These are phyloP conservation scores for Euphrasia confusa DNA, from an alignment of 257 asterid species.

Conservation along the genomic window DNA sequence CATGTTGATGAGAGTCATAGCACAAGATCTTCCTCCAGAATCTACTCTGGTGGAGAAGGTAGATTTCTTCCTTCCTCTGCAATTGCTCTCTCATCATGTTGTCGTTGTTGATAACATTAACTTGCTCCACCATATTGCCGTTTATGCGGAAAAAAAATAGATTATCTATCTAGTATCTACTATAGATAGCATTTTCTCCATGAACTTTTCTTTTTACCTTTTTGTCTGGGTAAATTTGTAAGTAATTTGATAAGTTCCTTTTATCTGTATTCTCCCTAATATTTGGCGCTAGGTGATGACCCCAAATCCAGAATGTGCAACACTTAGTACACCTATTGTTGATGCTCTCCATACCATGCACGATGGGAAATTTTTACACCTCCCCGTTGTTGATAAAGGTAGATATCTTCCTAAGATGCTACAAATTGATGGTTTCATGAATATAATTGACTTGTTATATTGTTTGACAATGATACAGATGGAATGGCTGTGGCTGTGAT, in stretches of 20 bases:
- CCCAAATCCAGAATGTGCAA: constrained; percentile 92
- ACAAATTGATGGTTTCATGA: constrained; percentile 8
- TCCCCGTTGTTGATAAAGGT: constrained; percentile 95
- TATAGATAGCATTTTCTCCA: background rate
- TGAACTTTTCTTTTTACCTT: background rate
- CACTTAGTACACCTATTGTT: constrained; percentile 84
- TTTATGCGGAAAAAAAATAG: background rate
- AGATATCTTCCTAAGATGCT: constrained; percentile 18
- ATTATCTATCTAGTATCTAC: background rate
- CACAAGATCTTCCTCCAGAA: constrained; percentile 83
- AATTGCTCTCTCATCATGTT: background rate
- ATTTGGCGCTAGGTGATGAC: constrained; percentile 75
- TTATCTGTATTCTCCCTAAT: constrained; percentile 11
- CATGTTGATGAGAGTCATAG: constrained; percentile 91
- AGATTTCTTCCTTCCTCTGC: background rate
- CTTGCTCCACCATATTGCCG: constrained; percentile 4
- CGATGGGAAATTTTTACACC: constrained; percentile 88
- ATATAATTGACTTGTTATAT: constrained; percentile 15
- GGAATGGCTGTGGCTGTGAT: constrained; percentile 79
- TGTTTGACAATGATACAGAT: constrained; percentile 45
- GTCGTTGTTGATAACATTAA: constrained; percentile 1
- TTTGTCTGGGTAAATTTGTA: constrained; percentile 6
- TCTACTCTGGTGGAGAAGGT: constrained; percentile 91
- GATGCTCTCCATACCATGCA: constrained; percentile 98
- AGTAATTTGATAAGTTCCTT: constrained; percentile 15